phyloP scores from a whole-genome alignment of 1,139 yeast species.

The Suhomyces panamericanus region DNA sequence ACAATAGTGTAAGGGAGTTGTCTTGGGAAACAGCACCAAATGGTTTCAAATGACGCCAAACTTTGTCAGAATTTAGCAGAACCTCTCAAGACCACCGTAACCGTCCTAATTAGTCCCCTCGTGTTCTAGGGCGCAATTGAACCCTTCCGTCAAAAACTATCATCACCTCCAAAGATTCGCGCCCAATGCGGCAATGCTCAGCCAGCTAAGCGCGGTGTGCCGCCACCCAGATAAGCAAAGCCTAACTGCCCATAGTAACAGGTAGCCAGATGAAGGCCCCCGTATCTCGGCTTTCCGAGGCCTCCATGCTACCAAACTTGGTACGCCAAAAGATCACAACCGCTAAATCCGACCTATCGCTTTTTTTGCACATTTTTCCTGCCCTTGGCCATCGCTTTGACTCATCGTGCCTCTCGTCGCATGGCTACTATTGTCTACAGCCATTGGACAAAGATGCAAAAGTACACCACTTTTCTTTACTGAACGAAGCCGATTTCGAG shows the following conservation, averaged over 20 bases:
- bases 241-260: too few species aligned
- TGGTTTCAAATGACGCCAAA: too few species aligned
- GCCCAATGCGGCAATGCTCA: too few species aligned
- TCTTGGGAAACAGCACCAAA: too few species aligned
- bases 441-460: not conserved
- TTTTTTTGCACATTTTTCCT: not conserved
- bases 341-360: not conserved
- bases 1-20: too few species aligned
- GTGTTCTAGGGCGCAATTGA: too few species aligned
- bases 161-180: too few species aligned
- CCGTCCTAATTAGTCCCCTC: too few species aligned
- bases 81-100: too few species aligned
- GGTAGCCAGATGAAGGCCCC: not conserved
- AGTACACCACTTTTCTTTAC: not conserved
- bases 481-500: not conserved
- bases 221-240: too few species aligned
- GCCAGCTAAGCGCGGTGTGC: not conserved
- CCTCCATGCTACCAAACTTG: not conserved
- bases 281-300: not conserved
- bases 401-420: conserved; percentile 1
- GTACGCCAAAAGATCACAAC: not conserved
- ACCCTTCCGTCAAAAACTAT: too few species aligned
- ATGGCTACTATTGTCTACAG: not conserved
- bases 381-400: not conserved
- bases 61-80: too few species aligned